Evolutionary conservation across 768 basidiomycete genomes (phyloP).

Genomic region (Boletus barrowsii): DNA sequence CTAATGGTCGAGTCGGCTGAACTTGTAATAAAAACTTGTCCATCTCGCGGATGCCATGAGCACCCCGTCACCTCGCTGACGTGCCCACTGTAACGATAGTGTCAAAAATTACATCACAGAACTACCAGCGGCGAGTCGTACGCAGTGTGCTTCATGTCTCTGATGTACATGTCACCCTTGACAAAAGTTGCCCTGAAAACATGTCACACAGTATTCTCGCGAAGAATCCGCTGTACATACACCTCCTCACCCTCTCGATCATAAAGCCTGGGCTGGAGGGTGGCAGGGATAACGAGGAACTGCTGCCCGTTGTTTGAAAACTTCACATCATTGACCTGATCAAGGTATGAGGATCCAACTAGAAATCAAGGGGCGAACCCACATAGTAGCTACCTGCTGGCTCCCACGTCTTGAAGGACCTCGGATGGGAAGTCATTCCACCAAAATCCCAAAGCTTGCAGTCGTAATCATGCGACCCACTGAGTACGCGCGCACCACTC

Average conservation of each 20-base stretch:
- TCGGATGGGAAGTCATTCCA: constrained; percentile 87
- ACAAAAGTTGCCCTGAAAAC: constrained; percentile 68
- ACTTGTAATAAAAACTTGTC: constrained; percentile 81
- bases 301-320: constrained; percentile 85
- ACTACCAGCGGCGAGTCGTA: constrained; percentile 40
- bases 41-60: constrained; percentile 89
- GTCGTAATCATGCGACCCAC: constrained; percentile 97
- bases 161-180: constrained; percentile 97
- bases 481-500: constrained; percentile 86
- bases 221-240: constrained; percentile 47
- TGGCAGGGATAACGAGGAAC: constrained; percentile 87
- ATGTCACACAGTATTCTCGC: constrained; percentile 41
- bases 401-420: constrained; percentile 97
- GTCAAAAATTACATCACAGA: constrained; percentile 4
- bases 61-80: constrained; percentile 89
- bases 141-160: constrained; percentile 99
- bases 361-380: constrained; percentile 13
- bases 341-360: not conserved
- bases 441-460: constrained; percentile 99
- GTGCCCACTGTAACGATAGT: constrained; percentile 67
- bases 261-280: constrained; percentile 83
- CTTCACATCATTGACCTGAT: constrained; percentile 84
- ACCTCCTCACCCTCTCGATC: constrained; percentile 90
- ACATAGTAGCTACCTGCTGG: constrained; percentile 92
- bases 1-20: constrained; percentile 96